These are phyloP conservation scores for Thermochaetoides thermophila DNA, from an alignment of 495 filamentous ascomycete species.

Conservation along the genomic window DNA sequence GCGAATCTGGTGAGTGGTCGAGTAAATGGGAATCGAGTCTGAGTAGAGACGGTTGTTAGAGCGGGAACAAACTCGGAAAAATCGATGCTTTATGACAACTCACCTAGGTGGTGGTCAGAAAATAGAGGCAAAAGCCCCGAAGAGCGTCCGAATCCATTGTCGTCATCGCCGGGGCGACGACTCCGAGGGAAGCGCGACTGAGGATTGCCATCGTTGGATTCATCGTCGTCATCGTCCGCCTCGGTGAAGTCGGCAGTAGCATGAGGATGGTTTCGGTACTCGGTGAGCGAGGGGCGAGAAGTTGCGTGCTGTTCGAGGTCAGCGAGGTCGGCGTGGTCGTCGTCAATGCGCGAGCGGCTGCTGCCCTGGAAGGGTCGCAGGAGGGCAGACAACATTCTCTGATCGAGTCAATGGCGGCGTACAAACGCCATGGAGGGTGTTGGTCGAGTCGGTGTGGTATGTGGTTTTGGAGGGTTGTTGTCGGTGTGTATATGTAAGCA, in stretches of 20 bases:
- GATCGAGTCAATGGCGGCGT: slow-evolving; percentile 9
- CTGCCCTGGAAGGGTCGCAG: slow-evolving; percentile 25
- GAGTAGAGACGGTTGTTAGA: slow-evolving; percentile 3
- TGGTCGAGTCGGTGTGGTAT: not conserved
- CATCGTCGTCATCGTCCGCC: slow-evolving; percentile 36
- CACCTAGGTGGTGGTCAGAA: slow-evolving; percentile 68
- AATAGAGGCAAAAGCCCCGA: slow-evolving; percentile 67
- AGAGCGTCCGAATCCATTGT: slow-evolving; percentile 36
- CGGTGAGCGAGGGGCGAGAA: slow-evolving; percentile 18
- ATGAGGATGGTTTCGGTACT: slow-evolving; percentile 28
- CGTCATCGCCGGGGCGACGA: slow-evolving; percentile 30
- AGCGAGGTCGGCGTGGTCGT: slow-evolving; percentile 16
- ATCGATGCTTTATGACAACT: not conserved
- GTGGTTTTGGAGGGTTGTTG: too few relatives aligned
- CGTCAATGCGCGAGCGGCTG: slow-evolving; percentile 5
- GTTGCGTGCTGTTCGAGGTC: slow-evolving; percentile 20
- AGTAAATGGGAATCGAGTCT: slow-evolving; percentile 65
- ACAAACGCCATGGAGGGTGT: slow-evolving; percentile 17
- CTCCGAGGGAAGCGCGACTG: slow-evolving; percentile 11
- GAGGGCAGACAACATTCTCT: slow-evolving; percentile 30
- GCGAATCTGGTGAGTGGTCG: slow-evolving; percentile 76
- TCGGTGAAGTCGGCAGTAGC: slow-evolving; percentile 45
- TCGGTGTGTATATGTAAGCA: too few relatives aligned
- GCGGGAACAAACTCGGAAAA: not conserved
- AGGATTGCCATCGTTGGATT: slow-evolving; percentile 25